Percentiles rank a stretch among this genome's conserved stretches.
Conservation (phyloP, 192 early-diverging fungal species). For the Coemansia sp. region DNA sequence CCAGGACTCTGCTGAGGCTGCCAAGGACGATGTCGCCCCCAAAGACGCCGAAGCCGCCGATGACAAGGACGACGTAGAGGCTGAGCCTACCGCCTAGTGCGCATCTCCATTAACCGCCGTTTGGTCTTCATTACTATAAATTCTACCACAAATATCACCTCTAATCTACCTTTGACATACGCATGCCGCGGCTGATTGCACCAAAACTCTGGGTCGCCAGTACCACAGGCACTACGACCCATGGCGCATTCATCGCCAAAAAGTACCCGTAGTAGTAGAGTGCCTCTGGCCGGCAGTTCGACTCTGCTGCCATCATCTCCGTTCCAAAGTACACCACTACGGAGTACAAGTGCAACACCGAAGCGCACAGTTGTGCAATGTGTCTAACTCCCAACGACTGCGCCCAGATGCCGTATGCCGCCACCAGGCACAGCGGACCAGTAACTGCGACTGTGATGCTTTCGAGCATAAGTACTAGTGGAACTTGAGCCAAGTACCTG, state of each 20-base stretch:
- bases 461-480: constrained; percentile 64
- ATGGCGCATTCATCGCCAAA: constrained; percentile 62
- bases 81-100: constrained; percentile 19
- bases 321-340: constrained; percentile 66
- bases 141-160: not conserved
- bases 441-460: constrained; percentile 57
- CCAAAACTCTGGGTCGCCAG: constrained; percentile 31
- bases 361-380: constrained; percentile 59
- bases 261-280: constrained; percentile 72
- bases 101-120: not conserved
- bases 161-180: not conserved
- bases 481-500: constrained; percentile 61
- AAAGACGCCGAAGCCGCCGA: constrained; percentile 18
- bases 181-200: constrained; percentile 19
- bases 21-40: constrained; percentile 24
- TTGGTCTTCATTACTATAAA: not conserved
- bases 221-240: constrained; percentile 63
- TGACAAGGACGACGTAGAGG: constrained; percentile 20
- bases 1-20: constrained; percentile 55
- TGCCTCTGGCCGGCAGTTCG: constrained; percentile 58
- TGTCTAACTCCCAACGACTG: constrained; percentile 43
- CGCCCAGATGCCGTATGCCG: constrained; percentile 28
- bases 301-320: constrained; percentile 54
- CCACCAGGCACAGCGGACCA: constrained; percentile 41
- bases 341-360: constrained; percentile 67